Base-by-base conservation (phyloP, 495 filamentous ascomycete genomes). In the Aspergillus nanangensis region DNA sequence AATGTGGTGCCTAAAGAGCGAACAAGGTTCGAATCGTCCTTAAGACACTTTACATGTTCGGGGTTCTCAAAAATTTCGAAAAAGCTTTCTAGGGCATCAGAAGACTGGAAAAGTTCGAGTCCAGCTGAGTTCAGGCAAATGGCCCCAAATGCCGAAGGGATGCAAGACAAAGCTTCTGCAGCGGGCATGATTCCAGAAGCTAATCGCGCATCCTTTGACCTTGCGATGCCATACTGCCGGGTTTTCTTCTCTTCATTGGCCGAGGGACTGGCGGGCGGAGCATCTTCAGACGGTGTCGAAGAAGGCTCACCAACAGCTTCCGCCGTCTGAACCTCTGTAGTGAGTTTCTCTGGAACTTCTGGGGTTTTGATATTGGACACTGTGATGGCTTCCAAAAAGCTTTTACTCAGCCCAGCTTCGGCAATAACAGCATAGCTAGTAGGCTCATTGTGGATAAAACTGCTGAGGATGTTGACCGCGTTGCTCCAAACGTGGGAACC, bases 361-460 rank as follows among this genome's bases (percentile, higher is more conserved):
- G n/a, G n/a, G 0, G 46, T 52, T 25, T 69, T 61, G 27, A 72
- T 52, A 37, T 63, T 59, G 29, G 48, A 56, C 3, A 82, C 73
- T n/a, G 87, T 90, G 22, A 96, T 76, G 13, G 88, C 78, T 56
- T 89, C 80, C 18, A 99, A 75, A 35, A 96, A 81, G 43, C 80
- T 87, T 58, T 84, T 83, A 48, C 90, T 89, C 41, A 97, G 73
- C 22, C 93, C 93, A 37, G 94, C 90, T 69, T 99, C 94, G 14
- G 86, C 87, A 52, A 99, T 90, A 14, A 95, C 88, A 21, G 87
- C 82, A 58, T 96, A 97, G 57, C 94, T 99, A 4, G 94, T 97
- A 2, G 94, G 94, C 56, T 99, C 94, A 59, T 97, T 96, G 65
- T 99, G 94, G 47, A 99, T 95, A 71, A 97, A 97, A 57, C 84